phyloP scores from a whole-genome alignment of 495 filamentous ascomycete species.

The Podospora pseudoanserina region DNA sequence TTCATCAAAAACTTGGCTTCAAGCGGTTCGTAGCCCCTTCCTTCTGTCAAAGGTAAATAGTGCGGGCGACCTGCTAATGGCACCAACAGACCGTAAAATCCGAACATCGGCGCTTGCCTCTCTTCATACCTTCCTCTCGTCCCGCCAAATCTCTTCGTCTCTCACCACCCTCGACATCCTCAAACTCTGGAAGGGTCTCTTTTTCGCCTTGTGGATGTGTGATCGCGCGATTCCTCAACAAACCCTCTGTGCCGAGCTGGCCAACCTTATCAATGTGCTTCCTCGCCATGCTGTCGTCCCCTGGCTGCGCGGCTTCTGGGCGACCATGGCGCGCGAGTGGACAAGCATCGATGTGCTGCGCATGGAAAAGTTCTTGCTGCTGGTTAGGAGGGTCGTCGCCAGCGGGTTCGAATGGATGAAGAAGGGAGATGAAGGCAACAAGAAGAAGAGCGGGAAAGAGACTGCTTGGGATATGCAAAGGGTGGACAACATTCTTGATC shows the following conservation, averaged over 20 bases:
- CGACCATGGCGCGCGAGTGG: conserved; percentile 81
- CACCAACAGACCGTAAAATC: conserved; percentile 65
- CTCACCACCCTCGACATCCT: conserved; percentile 73
- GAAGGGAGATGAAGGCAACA: conserved; percentile 23
- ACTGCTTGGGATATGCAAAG: conserved; percentile 31
- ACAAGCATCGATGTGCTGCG: conserved; percentile 75
- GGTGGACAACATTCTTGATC: conserved; percentile 37
- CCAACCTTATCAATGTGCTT: conserved; percentile 64
- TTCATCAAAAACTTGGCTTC: conserved; percentile 53
- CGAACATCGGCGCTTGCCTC: conserved; percentile 78
- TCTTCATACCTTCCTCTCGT: conserved; percentile 74
- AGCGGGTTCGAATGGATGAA: conserved; percentile 60
- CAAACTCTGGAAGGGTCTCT: conserved; percentile 96
- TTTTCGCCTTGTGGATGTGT: conserved; percentile 95
- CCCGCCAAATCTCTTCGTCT: conserved; percentile 44
- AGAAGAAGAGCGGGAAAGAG: conserved; percentile 6
- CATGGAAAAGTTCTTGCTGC: conserved; percentile 87
- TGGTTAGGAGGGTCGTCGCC: conserved; percentile 73
- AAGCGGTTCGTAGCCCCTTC: conserved; percentile 36
- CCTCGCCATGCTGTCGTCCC: conserved; percentile 55
- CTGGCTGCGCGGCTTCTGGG: conserved; percentile 81
- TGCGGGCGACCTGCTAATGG: not conserved
- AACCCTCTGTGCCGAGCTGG: conserved; percentile 72
- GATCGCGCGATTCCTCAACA: conserved; percentile 86
- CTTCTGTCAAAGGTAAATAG: not conserved